These are phyloP conservation scores for Kodamaea ohmeri DNA, from an alignment of 1,139 yeast species.

Conservation along the genomic window DNA sequence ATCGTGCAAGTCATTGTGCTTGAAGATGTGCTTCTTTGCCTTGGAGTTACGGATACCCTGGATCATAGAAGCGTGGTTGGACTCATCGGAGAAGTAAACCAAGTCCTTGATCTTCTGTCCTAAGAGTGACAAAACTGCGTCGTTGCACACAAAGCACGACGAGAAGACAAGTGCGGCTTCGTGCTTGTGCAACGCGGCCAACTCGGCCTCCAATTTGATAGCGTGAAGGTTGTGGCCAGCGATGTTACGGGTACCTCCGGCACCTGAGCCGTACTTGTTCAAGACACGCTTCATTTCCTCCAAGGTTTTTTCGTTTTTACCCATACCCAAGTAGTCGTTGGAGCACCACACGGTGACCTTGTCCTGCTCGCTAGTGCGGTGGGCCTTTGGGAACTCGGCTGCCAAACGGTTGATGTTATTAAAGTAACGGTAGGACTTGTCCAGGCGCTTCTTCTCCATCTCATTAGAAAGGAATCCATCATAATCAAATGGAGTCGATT, in stretches of 20 bases:
- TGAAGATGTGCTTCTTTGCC: conserved; percentile 83
- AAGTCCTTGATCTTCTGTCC: conserved; percentile 89
- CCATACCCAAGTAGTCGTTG: conserved; percentile 95
- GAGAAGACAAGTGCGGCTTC: conserved; percentile 94
- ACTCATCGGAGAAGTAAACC: conserved; percentile 88
- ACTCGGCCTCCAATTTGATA: conserved; percentile 75
- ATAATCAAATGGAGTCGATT: conserved; percentile 59
- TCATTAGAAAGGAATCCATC: conserved; percentile 61
- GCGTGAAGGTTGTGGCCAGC: conserved; percentile 97
- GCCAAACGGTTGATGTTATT: conserved; percentile 97
- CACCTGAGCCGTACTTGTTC: conserved; percentile 94
- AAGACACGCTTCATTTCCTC: conserved; percentile 76
- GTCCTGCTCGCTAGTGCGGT: conserved; percentile 67
- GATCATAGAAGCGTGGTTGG: conserved; percentile 97
- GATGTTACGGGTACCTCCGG: conserved; percentile 98
- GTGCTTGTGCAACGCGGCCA: conserved; percentile 90
- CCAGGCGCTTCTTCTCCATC: conserved; percentile 69
- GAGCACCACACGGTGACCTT: conserved; percentile 99
- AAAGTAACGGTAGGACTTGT: conserved; percentile 92
- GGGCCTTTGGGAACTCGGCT: conserved; percentile 89
- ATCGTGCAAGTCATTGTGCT: conserved; percentile 83
- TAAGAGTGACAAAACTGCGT: conserved; percentile 86
- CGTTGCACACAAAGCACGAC: conserved; percentile 96
- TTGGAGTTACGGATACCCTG: conserved; percentile 91
- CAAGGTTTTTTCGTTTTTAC: conserved; percentile 70